Evolutionary conservation across 2,329 filamentous ascomycete genomes (phyloP), one percentile per base, ranked within the genome.

Genomic region (Colletotrichum noveboracense): DNA sequence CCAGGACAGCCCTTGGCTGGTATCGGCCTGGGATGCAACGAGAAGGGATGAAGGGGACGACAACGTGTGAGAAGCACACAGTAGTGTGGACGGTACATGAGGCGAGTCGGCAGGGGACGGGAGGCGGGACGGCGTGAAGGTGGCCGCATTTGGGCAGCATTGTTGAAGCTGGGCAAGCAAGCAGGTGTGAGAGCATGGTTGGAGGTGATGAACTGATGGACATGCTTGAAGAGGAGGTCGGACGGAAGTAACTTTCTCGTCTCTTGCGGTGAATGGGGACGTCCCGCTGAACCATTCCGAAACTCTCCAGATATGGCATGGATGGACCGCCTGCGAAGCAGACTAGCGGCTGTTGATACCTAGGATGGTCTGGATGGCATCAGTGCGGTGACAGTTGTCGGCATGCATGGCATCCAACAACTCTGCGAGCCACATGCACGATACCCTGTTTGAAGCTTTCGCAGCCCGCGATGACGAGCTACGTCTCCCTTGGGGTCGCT

Each of bases 1-100:
- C 80, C 79, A 80, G 80, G 78, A 77, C 77, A 75, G 80, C 76
- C 81, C 80, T 55, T 69, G 70, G 18, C 64, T 52, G 73, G 64
- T 65, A 66, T 55, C 64, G 60, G 58, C 66, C 32, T 32, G 70
- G 58, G 32, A 64, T 48, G 28, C 58, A 56, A 61, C 65, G 65
- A 64, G 52, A 36, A 60, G 56, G 69, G 64, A 65, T 65, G 74
- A 32, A 62, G 52, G 28, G 64, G 69, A 75, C 62, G 8, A 26
- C 30, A 60, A 68, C 38, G 66, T 55, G 58, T 32, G 18, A 68
- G 52, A 21, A 43, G 32, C 28, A 67, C n/a, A 48, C 43, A 34
- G 43, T 14, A 56, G 28, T 67, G 55, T 26, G 55, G 36, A 61
- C 69, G 55, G 61, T 56, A 61, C 72, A 68, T 26, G 52, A 68